Conservation (phyloP, 768 basidiomycete species). For the Trametopsis cervina region DNA sequence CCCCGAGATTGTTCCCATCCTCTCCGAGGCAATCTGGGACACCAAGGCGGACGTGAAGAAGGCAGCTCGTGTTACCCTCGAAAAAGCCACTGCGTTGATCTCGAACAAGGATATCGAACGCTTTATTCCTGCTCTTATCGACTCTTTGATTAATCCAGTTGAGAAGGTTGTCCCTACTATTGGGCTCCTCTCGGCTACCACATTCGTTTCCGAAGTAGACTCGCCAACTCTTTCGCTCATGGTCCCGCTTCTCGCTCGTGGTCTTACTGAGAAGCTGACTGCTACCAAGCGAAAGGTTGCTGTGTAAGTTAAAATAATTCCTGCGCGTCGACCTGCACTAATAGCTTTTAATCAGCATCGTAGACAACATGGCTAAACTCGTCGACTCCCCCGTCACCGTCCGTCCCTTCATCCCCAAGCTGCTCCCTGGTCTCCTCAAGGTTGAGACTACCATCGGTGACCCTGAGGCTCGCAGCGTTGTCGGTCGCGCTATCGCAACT, state of each 20-base stretch:
- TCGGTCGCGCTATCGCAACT: conserved; percentile 87
- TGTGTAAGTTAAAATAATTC: conserved; percentile 59
- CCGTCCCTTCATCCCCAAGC: conserved; percentile 93
- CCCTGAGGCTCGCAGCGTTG: conserved; percentile 93
- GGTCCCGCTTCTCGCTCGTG: conserved; percentile 93
- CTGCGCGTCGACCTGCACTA: conserved; percentile 9
- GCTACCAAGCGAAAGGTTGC: conserved; percentile 97
- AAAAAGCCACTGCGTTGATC: conserved; percentile 88
- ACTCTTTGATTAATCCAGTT: conserved; percentile 96
- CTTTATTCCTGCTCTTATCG: conserved; percentile 96
- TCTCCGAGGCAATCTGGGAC: conserved; percentile 96
- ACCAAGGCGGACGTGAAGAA: conserved; percentile 99
- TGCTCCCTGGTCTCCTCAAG: conserved; percentile 94
- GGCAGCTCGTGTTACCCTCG: conserved; percentile 89
- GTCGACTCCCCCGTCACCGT: conserved; percentile 93
- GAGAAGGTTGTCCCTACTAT: conserved; percentile 98
- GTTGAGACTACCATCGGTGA: conserved; percentile 92
- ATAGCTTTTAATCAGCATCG: too few species aligned
- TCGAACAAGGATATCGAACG: conserved; percentile 98
- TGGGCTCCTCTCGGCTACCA: conserved; percentile 92
- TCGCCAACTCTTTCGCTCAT: conserved; percentile 95
- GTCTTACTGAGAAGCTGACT: conserved; percentile 90
- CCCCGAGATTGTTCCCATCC: conserved; percentile 91
- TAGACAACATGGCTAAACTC: conserved; percentile 98
- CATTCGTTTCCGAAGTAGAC: conserved; percentile 99